phyloP scores from a whole-genome alignment of 108 stramenopile species.

The Conticribra guillardii region DNA sequence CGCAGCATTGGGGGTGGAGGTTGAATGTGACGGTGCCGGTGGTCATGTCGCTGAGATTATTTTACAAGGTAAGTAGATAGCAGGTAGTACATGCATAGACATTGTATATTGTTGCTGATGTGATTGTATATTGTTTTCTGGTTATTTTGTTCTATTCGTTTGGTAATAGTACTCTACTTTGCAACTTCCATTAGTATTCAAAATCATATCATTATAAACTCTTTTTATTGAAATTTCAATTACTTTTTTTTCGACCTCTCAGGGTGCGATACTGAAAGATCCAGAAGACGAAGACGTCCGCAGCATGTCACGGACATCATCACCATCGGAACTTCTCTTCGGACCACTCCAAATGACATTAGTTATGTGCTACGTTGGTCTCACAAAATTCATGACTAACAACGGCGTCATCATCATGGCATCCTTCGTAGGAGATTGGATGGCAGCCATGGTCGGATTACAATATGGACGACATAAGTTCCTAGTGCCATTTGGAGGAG shows the following conservation, averaged over 20 bases:
- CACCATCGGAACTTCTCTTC: constrained; percentile 70
- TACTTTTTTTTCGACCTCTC: background rate
- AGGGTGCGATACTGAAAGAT: constrained; percentile 69
- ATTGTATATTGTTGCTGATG: background rate
- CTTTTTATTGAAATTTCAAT: background rate
- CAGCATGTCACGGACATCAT: constrained; percentile 61
- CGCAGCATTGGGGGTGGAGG: constrained; percentile 72
- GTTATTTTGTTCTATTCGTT: background rate
- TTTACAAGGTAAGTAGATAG: constrained; percentile 55
- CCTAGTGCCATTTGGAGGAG: constrained; percentile 58
- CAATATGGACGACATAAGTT: constrained; percentile 70
- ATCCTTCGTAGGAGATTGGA: constrained; percentile 66
- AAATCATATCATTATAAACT: too few relatives aligned
- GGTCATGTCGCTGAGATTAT: constrained; percentile 53
- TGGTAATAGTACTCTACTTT: background rate
- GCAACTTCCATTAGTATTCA: too few relatives aligned
- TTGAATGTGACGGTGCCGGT: constrained; percentile 67
- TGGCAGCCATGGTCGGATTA: constrained; percentile 65
- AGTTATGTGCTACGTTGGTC: constrained; percentile 62
- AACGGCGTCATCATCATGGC: constrained; percentile 62
- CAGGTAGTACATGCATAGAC: background rate
- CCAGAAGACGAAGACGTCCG: constrained; percentile 74
- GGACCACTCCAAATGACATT: constrained; percentile 72
- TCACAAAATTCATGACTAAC: constrained; percentile 58
- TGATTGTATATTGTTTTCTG: background rate